These are phyloP conservation scores for Solanum ossicruentum DNA, from an alignment of 257 asterid species.

Conservation along the genomic window DNA sequence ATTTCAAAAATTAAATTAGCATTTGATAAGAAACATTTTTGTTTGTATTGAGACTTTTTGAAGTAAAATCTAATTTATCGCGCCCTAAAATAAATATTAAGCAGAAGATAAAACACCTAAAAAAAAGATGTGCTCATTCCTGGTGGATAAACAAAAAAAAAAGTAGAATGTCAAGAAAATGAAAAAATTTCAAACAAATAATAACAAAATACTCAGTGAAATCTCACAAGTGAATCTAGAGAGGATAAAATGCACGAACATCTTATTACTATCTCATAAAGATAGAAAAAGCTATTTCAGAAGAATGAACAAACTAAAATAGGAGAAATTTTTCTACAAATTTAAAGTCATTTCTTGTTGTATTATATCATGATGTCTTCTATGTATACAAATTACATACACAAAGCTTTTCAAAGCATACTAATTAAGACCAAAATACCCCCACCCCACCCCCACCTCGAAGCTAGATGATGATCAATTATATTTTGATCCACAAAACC, in stretches of 20 bases:
- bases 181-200: background rate
- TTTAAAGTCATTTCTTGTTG: conserved; percentile 1
- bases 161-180: background rate
- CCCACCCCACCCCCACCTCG: background rate
- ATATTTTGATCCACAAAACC: background rate
- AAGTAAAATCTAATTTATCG: background rate
- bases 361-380: conserved; percentile 4
- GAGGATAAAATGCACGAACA: too few relatives aligned
- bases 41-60: background rate
- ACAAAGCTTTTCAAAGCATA: background rate
- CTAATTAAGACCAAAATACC: background rate
- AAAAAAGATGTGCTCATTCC: background rate
- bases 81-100: background rate
- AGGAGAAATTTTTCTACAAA: background rate
- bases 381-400: conserved; percentile 7
- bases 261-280: too few relatives aligned
- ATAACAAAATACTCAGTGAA: too few relatives aligned
- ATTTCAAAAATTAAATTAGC: background rate
- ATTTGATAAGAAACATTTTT: background rate
- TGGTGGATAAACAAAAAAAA: background rate
- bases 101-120: too few relatives aligned
- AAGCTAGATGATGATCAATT: background rate
- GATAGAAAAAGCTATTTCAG: too few relatives aligned
- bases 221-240: too few relatives aligned
- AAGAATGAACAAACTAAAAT: background rate